A percentile compares a stretch with the other conserved stretches of the same genome.
These are phyloP conservation scores for Esteya vermicola DNA, from an alignment of 2,329 filamentous ascomycete genomes.

Conservation along the genomic window DNA sequence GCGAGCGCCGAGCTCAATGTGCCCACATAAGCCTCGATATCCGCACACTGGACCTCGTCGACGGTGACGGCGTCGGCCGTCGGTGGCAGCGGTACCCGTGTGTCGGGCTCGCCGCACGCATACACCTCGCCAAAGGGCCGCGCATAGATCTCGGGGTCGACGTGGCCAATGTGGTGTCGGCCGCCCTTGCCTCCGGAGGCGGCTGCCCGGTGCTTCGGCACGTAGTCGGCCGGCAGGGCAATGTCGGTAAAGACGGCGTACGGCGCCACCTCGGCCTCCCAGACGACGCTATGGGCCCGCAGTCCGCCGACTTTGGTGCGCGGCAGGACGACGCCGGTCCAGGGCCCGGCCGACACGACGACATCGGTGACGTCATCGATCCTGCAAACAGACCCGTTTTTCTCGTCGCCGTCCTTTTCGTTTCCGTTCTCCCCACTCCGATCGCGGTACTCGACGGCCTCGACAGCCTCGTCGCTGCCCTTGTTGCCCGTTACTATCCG, in stretches of 20 bases:
- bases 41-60: slow-evolving; percentile 66
- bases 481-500: slow-evolving; percentile 36
- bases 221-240: slow-evolving; percentile 50
- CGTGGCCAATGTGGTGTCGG: slow-evolving; percentile 43
- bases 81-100: slow-evolving; percentile 56
- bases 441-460: slow-evolving; percentile 46
- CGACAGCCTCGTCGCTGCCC: slow-evolving; percentile 18
- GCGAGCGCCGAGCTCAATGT: slow-evolving; percentile 52
- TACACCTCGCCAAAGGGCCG: slow-evolving; percentile 82
- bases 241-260: slow-evolving; percentile 84
- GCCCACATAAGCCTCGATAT: slow-evolving; percentile 66
- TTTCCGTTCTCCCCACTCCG: slow-evolving; percentile 17
- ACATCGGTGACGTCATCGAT: slow-evolving; percentile 35
- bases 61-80: slow-evolving; percentile 62
- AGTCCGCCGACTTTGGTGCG: slow-evolving; percentile 41
- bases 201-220: slow-evolving; percentile 32
- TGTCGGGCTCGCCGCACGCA: slow-evolving; percentile 81
- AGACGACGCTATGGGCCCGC: slow-evolving; percentile 52
- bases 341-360: slow-evolving; percentile 43
- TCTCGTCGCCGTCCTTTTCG: slow-evolving; percentile 10
- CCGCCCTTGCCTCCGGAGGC: slow-evolving; percentile 34
- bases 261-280: slow-evolving; percentile 49
- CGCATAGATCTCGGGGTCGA: slow-evolving; percentile 87
- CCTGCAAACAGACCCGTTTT: slow-evolving; percentile 20
- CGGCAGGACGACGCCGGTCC: slow-evolving; percentile 47